These are phyloP conservation scores for Suillus paluster DNA, from an alignment of 768 basidiomycete genomes.

Conservation along the genomic window DNA sequence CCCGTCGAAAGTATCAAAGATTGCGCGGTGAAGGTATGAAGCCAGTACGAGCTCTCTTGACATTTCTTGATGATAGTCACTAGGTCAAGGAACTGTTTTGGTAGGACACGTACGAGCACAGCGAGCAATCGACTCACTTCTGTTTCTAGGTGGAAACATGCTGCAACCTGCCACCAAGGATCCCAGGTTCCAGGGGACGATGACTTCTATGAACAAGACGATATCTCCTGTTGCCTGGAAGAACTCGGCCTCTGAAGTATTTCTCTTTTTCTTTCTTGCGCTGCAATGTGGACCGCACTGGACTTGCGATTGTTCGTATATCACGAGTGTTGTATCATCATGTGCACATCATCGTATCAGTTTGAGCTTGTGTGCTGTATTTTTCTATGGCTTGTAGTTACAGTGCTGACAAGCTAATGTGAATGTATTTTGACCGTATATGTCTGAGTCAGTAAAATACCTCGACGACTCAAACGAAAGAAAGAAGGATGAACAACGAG, in stretches of 20 bases:
- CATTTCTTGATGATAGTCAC: neutral
- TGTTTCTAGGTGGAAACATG: conserved; percentile 76
- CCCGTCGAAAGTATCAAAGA: conserved; percentile 74
- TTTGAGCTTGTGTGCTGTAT: neutral
- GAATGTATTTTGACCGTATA: neutral
- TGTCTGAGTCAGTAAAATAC: no score
- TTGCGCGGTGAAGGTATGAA: conserved; percentile 66
- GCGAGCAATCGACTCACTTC: conserved; percentile 13
- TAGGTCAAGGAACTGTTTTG: conserved; percentile 79
- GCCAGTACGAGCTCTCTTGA: neutral
- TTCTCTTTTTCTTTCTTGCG: neutral
- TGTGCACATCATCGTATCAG: no score
- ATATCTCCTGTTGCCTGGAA: conserved; percentile 38
- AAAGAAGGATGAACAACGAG: no score
- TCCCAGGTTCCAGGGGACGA: conserved; percentile 58
- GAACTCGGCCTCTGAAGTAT: conserved; percentile 16
- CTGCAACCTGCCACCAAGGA: conserved; percentile 72
- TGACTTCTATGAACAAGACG: conserved; percentile 61
- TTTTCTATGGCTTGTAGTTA: neutral
- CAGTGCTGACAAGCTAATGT: neutral
- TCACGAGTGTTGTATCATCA: neutral
- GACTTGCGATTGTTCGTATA: conserved; percentile 1
- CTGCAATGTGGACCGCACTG: neutral
- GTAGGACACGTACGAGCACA: conserved; percentile 44
- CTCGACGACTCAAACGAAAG: no score